Conservation (phyloP, 257 asterid species). For the Knoxia roxburghii region DNA sequence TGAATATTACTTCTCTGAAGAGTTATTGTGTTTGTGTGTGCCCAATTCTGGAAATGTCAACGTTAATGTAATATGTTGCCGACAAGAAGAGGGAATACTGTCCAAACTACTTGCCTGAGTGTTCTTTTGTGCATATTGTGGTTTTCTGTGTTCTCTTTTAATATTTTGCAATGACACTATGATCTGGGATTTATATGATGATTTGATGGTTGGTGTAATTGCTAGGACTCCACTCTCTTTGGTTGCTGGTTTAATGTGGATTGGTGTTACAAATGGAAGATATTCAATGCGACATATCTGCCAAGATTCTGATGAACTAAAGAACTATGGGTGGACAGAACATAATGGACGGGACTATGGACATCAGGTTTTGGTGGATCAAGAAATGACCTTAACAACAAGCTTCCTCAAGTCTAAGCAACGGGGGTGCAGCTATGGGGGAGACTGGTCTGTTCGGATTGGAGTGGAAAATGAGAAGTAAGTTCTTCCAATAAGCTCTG, state of each 20-base stretch:
- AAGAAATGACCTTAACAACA: conserved; percentile 63
- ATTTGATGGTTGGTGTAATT: conserved; percentile 14
- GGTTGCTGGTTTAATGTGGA: conserved; percentile 96
- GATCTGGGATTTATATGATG: background rate
- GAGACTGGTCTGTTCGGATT: conserved; percentile 90
- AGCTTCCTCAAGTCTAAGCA: conserved; percentile 77
- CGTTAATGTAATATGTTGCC: background rate
- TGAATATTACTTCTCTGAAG: background rate
- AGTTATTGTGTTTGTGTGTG: background rate
- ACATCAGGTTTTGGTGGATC: conserved; percentile 74
- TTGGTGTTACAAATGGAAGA: conserved; percentile 81
- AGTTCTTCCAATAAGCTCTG: conserved; percentile 24
- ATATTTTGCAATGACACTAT: background rate
- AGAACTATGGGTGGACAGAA: conserved; percentile 83
- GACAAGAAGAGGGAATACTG: background rate
- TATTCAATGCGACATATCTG: conserved; percentile 85
- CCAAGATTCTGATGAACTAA: conserved; percentile 83
- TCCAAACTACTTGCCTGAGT: background rate
- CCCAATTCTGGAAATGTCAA: background rate
- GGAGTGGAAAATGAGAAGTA: conserved; percentile 67
- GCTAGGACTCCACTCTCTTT: conserved; percentile 85
- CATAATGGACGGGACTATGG: conserved; percentile 97
- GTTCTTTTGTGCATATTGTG: background rate
- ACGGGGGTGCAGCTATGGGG: conserved; percentile 86
- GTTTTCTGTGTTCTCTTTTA: background rate